These are phyloP conservation scores for Boletales sp. DNA, from an alignment of 768 basidiomycete species.

Conservation along the genomic window DNA sequence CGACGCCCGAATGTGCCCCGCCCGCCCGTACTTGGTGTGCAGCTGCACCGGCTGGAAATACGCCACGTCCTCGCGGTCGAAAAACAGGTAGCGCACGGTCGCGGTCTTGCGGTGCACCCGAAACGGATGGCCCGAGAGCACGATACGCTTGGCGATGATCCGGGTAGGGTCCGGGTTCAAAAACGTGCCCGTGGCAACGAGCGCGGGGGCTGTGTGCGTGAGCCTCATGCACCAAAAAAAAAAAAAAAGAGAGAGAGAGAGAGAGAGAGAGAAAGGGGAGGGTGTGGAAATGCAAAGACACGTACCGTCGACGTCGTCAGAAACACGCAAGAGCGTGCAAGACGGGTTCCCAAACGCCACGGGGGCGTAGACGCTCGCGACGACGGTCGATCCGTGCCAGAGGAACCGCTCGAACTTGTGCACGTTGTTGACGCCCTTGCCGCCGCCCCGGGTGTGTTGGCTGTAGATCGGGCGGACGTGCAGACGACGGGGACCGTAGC, in stretches of 20 bases:
- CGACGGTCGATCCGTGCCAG: slow-evolving; percentile 72
- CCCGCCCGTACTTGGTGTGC: slow-evolving; percentile 86
- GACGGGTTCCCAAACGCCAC: slow-evolving; percentile 79
- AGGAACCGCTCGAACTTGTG: slow-evolving; percentile 95
- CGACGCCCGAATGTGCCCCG: slow-evolving; percentile 86
- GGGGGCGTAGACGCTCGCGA: slow-evolving; percentile 89
- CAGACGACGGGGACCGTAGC: slow-evolving; percentile 84
- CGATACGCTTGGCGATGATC: slow-evolving; percentile 88
- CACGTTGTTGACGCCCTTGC: slow-evolving; percentile 91
- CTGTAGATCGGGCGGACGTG: slow-evolving; percentile 87
- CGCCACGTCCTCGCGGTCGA: slow-evolving; percentile 86
- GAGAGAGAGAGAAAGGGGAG: too few relatives aligned
- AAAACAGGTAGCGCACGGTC: slow-evolving; percentile 98
- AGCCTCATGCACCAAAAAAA: neutral
- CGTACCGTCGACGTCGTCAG: slow-evolving; percentile 62
- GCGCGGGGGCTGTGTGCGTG: slow-evolving; percentile 54
- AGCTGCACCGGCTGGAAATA: slow-evolving; percentile 95
- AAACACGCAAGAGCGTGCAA: slow-evolving; percentile 73
- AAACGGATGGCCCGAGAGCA: slow-evolving; percentile 94
- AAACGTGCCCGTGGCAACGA: slow-evolving; percentile 90
- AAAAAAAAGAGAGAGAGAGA: too few relatives aligned
- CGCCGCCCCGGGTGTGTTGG: slow-evolving; percentile 87
- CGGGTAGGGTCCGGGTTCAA: slow-evolving; percentile 88
- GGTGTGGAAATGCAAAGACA: too few relatives aligned
- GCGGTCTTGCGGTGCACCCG: slow-evolving; percentile 97